Conservation (phyloP, 345 rosid genomes). For the Populus pruinosa region DNA sequence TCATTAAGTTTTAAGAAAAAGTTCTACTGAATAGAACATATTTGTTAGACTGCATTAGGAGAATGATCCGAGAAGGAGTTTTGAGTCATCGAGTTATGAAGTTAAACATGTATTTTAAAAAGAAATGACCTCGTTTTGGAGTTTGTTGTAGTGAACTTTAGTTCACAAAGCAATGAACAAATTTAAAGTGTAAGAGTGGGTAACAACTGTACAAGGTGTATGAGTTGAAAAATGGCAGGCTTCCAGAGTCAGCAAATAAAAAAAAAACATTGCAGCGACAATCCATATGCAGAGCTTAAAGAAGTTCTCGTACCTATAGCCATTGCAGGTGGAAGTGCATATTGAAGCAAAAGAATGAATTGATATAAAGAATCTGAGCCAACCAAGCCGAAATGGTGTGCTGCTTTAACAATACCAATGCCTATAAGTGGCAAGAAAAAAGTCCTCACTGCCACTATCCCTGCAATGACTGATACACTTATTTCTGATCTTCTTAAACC, state of each 20-base stretch:
- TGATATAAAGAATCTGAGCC: constrained; percentile 38
- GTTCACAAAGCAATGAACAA: not conserved
- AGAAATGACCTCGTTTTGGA: too few species aligned
- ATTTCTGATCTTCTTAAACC: constrained; percentile 46
- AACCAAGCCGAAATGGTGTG: not conserved
- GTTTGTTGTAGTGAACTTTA: too few species aligned
- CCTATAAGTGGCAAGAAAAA: constrained; percentile 34
- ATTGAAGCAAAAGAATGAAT: constrained; percentile 53
- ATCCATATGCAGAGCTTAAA: too few species aligned
- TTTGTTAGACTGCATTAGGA: too few species aligned
- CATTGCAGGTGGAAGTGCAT: constrained; percentile 53
- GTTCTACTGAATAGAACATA: too few species aligned
- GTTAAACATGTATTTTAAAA: too few species aligned
- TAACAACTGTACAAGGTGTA: not conserved
- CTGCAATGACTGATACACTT: constrained; percentile 20
- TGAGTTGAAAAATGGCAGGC: not conserved
- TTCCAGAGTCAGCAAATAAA: not conserved
- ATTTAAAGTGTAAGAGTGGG: not conserved
- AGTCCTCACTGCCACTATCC: constrained; percentile 36
- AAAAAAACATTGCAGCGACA: too few species aligned
- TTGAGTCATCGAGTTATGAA: too few species aligned
- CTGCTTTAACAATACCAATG: not conserved
- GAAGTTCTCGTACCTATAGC: constrained; percentile 31
- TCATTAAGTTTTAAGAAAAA: too few species aligned
- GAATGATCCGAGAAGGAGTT: too few species aligned